Conservation (phyloP, 2,329 filamentous ascomycete genomes). For the Cladosporium sp. region DNA sequence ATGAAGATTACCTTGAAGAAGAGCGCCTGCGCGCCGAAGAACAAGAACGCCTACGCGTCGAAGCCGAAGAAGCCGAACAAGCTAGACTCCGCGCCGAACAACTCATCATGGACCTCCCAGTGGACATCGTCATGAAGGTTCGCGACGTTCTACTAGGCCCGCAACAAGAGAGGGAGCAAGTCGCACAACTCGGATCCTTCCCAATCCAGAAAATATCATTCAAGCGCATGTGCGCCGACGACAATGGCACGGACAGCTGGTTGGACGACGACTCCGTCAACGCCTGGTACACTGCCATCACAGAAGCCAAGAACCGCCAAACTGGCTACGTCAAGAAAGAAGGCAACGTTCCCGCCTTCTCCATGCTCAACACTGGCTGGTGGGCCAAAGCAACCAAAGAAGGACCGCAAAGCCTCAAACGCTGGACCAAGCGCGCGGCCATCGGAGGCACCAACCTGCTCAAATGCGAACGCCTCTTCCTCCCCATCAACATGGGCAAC, state of each 20-base stretch:
- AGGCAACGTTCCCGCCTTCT: slow-evolving; percentile 53
- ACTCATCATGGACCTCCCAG: not conserved
- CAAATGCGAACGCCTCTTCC: slow-evolving; percentile 60
- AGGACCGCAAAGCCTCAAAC: slow-evolving; percentile 46
- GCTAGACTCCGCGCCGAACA: not conserved
- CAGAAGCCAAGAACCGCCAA: slow-evolving; percentile 49
- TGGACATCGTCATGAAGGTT: not conserved
- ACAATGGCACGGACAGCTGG: slow-evolving; percentile 45
- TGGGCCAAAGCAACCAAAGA: slow-evolving; percentile 47
- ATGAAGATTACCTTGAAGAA: not conserved
- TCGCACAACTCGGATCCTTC: not conserved
- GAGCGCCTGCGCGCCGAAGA: not conserved
- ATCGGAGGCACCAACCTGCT: slow-evolving; percentile 59
- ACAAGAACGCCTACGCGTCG: not conserved
- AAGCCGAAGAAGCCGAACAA: slow-evolving; percentile 4
- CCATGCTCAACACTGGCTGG: slow-evolving; percentile 63
- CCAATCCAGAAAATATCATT: not conserved
- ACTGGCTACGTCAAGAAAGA: slow-evolving; percentile 47
- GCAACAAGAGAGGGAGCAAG: not conserved
- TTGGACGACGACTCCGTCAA: slow-evolving; percentile 75
- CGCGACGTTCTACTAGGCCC: not conserved
- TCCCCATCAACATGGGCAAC: slow-evolving; percentile 56
- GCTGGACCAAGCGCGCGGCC: slow-evolving; percentile 55
- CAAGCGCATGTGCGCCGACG: slow-evolving; percentile 6
- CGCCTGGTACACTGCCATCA: slow-evolving; percentile 57